phyloP scores from a whole-genome alignment of 495 filamentous ascomycete genomes.

The Neurospora sp. region DNA sequence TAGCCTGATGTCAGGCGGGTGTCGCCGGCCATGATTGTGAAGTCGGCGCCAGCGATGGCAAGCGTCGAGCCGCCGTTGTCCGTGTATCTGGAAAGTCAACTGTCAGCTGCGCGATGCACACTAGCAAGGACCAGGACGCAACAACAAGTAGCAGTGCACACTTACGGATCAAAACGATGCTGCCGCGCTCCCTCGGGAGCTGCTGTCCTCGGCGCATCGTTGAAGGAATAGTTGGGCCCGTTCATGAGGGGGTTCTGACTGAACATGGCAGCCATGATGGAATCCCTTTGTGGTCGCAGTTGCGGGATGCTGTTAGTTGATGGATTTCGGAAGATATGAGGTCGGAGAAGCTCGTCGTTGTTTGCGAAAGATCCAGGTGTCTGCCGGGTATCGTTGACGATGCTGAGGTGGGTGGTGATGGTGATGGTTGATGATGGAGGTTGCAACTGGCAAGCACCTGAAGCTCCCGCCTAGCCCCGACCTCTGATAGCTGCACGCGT shows the following conservation, averaged over 20 bases:
- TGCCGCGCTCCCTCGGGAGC: conserved; percentile 42
- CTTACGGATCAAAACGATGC: conserved; percentile 92
- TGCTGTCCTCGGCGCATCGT: conserved; percentile 34
- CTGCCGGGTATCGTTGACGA: neutral
- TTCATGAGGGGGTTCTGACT: conserved; percentile 52
- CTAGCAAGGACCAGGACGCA: neutral
- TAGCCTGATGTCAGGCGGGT: conserved; percentile 91
- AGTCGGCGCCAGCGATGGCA: conserved; percentile 86
- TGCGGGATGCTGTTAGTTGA: neutral
- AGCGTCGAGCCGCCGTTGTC: conserved; percentile 97
- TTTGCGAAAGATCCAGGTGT: neutral
- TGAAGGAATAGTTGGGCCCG: conserved; percentile 50
- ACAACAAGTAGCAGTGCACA: neutral
- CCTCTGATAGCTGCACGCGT: neutral
- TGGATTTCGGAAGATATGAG: neutral
- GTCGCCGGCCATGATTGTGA: conserved; percentile 92
- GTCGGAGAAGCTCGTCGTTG: neutral
- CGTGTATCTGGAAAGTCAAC: conserved; percentile 60
- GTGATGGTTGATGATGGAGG: neutral
- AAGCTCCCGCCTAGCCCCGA: neutral
- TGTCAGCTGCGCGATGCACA: conserved; percentile 2
- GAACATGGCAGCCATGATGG: conserved; percentile 45
- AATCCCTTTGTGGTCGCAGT: neutral
- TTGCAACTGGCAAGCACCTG: neutral
- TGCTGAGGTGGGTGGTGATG: neutral